Base-by-base conservation (phyloP, 2,329 filamentous ascomycete species). In the Aureobasidium sp. region DNA sequence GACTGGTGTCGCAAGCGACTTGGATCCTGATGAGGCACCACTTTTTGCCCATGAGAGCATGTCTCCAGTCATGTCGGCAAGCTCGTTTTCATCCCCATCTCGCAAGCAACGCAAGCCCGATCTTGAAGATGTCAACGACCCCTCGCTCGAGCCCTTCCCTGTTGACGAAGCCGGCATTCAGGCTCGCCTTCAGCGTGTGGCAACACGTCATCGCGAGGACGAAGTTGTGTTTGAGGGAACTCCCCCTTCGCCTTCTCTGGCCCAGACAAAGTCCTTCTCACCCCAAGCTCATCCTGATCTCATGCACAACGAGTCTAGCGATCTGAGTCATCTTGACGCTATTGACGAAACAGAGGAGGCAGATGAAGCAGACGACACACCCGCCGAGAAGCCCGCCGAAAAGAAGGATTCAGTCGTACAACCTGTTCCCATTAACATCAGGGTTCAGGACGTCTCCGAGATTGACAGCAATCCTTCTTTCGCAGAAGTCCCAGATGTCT, bases 111-210 rank as follows among this genome's bases (percentile, higher is more conserved):
- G 39, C 31, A 39, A 34, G 22, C 39, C 55, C 7, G 53, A 51
- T 36, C 66, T 67, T 62, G 68, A 70, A 12, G 68, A 71, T 39
- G 65, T 68, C 8, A 68, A 72, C 53, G 70, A 72, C 44, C 67
- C 67, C 2, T 67, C 69, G 0, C 66, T 75, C 5, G 69, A 71
- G 55, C 64, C 62, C 8, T 75, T 75, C 57, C 73, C 73, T 0
- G 72, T 69, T 27, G 69, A 71, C 37, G 66, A 69, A n/a, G 68
- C 66, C n/a, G 71, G 68, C 20, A 74, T 75, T 56, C 61, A 70
- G 45, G 68, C 71, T 44, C 69, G 71, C 25, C 66, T 75, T 29
- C 70, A 68, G 27, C 68, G 67, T 25, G 64, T 68, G 4, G 65
- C 66, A 12, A 66, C 64, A 9, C 64, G 62, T 9, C 49, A 68